Conservation (phyloP, 2,329 filamentous ascomycete genomes). For the Penicillium verrucosum region DNA sequence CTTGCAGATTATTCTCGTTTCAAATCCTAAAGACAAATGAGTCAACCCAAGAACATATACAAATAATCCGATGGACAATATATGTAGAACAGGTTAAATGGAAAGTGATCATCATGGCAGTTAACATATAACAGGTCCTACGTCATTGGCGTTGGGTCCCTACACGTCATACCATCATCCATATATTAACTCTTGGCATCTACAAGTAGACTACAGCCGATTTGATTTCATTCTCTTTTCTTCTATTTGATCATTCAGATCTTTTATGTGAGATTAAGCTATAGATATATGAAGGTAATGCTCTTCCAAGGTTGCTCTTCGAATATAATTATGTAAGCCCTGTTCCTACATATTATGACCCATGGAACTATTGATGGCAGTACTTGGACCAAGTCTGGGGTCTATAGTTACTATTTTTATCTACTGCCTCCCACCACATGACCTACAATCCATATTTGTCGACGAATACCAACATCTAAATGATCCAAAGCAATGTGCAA, state of each 20-base stretch:
- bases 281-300: too few species aligned
- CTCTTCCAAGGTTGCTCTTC: too few species aligned
- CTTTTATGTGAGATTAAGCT: neutral
- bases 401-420: neutral
- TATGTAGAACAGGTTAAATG: neutral
- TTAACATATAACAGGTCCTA: conserved; percentile 8
- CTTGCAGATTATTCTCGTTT: neutral
- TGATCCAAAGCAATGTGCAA: neutral
- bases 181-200: conserved; percentile 7
- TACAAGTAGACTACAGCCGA: too few species aligned
- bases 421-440: neutral
- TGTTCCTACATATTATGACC: neutral
- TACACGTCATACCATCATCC: conserved; percentile 17
- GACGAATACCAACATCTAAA: neutral
- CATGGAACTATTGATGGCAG: neutral
- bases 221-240: neutral
- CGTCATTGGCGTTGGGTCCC: conserved; percentile 5
- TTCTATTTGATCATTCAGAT: neutral
- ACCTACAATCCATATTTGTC: neutral
- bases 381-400: neutral
- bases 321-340: neutral
- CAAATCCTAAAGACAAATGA: neutral
- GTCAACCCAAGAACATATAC: neutral
- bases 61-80: neutral
- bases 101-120: neutral